Conservation (phyloP, 148 eudicot species). For the Heliamphora exappendiculata region DNA sequence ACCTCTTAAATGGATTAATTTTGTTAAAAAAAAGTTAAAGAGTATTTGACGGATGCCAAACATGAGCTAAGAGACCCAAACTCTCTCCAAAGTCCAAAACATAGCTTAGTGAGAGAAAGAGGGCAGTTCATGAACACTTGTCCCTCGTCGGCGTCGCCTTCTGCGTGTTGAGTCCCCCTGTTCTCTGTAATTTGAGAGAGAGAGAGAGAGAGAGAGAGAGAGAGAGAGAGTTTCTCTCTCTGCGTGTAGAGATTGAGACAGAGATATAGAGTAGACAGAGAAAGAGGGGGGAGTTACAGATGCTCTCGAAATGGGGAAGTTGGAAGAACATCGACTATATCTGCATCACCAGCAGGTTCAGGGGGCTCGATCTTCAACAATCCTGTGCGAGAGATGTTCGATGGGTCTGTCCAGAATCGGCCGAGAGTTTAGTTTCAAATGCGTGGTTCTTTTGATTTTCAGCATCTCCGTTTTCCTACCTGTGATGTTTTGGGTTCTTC, state of each 20-base stretch:
- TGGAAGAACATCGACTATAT: slow-evolving; percentile 20
- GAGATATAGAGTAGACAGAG: background rate
- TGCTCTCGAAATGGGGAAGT: slow-evolving; percentile 45
- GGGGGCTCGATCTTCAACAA: background rate
- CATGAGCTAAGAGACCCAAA: too few species aligned
- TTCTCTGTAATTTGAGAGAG: background rate
- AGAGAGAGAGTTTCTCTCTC: background rate
- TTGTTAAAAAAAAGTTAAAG: too few species aligned
- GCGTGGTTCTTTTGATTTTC: slow-evolving; percentile 25
- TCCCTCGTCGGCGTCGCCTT: background rate
- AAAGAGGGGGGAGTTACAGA: slow-evolving; percentile 17
- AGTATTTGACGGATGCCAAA: too few species aligned
- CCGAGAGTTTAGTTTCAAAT: slow-evolving; percentile 19
- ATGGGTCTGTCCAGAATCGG: slow-evolving; percentile 10
- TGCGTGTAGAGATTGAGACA: background rate
- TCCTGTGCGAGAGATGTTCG: slow-evolving; percentile 25
- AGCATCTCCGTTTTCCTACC: slow-evolving; percentile 26
- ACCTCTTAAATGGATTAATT: too few species aligned
- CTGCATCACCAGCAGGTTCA: slow-evolving; percentile 12
- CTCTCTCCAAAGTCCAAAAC: too few species aligned
- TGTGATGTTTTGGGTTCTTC: slow-evolving; percentile 24
- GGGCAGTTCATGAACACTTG: slow-evolving; percentile 6
- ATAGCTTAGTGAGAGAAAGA: background rate
- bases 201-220: background rate
- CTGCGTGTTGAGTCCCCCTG: background rate